These are phyloP conservation scores for Setaria italica DNA, from an alignment of 202 grass and related monocot species.

Conservation along the genomic window DNA sequence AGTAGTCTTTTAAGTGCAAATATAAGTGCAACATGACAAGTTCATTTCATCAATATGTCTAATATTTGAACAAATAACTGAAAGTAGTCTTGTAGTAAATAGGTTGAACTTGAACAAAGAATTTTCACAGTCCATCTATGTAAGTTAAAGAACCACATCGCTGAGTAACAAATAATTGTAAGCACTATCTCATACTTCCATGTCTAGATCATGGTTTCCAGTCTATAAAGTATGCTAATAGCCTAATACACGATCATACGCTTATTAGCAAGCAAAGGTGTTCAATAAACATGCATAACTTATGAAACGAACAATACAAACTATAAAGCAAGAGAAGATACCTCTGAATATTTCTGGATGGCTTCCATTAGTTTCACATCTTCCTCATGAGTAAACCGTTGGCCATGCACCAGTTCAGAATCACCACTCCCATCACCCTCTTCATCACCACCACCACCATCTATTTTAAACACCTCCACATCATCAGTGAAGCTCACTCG, in stretches of 20 bases:
- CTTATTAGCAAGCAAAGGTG: background rate
- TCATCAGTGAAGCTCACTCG: constrained; percentile 67
- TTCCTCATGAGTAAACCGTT: constrained; percentile 70
- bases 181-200: background rate
- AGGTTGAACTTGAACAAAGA: constrained; percentile 25
- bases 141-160: background rate
- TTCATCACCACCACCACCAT: constrained; percentile 24
- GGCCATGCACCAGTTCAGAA: constrained; percentile 53
- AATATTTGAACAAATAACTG: background rate
- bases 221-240: background rate
- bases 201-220: background rate
- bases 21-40: constrained; percentile 21
- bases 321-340: constrained; percentile 38
- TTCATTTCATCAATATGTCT: constrained; percentile 20
- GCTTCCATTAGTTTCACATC: constrained; percentile 58
- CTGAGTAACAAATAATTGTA: too few species aligned
- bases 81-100: background rate
- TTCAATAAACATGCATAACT: constrained; percentile 1
- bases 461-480: constrained; percentile 52
- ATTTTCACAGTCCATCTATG: background rate
- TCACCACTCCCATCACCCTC: constrained; percentile 25
- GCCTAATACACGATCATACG: background rate
- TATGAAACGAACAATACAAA: constrained; percentile 28
- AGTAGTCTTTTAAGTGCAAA: background rate
- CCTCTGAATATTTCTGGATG: constrained; percentile 62